phyloP scores from a whole-genome alignment of 176 grass and related monocot genomes.

The Saccharum spontaneum region DNA sequence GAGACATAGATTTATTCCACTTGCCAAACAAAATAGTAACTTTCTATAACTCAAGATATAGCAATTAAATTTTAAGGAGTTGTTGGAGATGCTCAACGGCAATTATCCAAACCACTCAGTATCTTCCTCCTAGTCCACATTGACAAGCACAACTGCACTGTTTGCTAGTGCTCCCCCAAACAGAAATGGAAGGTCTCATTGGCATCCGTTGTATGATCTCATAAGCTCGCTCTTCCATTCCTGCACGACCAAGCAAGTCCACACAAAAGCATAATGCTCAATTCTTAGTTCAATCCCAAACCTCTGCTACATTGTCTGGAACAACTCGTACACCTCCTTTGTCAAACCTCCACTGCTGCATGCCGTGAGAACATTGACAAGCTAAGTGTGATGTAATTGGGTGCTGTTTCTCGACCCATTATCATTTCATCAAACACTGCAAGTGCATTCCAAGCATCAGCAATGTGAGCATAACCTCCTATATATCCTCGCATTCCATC shows the following conservation, averaged over 20 bases:
- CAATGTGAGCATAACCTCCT: slow-evolving; percentile 66
- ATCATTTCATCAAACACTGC: slow-evolving; percentile 64
- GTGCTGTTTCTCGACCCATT: slow-evolving; percentile 41
- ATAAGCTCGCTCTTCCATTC: slow-evolving; percentile 76
- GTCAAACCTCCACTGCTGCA: slow-evolving; percentile 82
- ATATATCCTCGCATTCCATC: slow-evolving; percentile 79
- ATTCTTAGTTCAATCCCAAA: slow-evolving; percentile 60
- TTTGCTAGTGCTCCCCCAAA: slow-evolving; percentile 89
- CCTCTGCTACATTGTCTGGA: slow-evolving; percentile 68
- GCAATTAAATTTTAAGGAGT: too few relatives aligned
- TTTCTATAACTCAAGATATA: too few relatives aligned
- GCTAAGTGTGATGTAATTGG: slow-evolving; percentile 73
- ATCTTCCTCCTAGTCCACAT: too few relatives aligned
- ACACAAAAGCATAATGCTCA: slow-evolving; percentile 89
- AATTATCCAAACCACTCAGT: too few relatives aligned
- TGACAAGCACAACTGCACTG: too few relatives aligned
- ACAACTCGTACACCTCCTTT: slow-evolving; percentile 59
- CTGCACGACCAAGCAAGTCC: slow-evolving; percentile 77
- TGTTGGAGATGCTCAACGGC: too few relatives aligned
- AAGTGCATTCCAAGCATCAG: slow-evolving; percentile 59
- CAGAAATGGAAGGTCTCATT: slow-evolving; percentile 59
- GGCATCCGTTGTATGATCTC: slow-evolving; percentile 78
- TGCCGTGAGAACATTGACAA: slow-evolving; percentile 66
- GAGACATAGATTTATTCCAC: too few relatives aligned
- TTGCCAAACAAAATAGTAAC: too few relatives aligned